These are phyloP conservation scores for Stagonosporopsis rhizophila DNA, from an alignment of 2,329 filamentous ascomycete species.

Conservation along the genomic window DNA sequence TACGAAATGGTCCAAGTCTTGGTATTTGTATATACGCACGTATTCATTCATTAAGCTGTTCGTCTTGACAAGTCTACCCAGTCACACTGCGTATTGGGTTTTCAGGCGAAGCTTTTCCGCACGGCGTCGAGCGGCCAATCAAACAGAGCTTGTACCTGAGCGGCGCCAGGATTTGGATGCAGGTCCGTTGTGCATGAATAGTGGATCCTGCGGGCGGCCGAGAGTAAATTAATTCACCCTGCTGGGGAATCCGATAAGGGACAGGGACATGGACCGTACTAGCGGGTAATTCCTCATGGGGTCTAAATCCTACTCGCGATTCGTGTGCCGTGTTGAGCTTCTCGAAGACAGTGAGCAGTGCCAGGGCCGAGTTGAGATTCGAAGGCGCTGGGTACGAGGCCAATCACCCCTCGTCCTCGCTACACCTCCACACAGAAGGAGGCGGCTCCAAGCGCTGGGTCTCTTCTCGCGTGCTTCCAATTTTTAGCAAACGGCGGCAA, in stretches of 20 bases:
- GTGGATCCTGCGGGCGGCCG: constrained; percentile 11
- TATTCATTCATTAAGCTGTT: neutral
- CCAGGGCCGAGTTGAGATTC: constrained; percentile 2
- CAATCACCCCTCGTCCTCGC: constrained; percentile 7
- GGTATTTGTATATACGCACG: neutral
- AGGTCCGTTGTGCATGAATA: constrained; percentile 15
- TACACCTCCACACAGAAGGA: constrained; percentile 4
- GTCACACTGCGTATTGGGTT: constrained; percentile 8
- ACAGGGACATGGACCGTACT: neutral
- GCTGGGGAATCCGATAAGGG: constrained; percentile 8
- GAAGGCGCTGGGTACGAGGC: neutral
- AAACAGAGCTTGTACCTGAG: constrained; percentile 13
- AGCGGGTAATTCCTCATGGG: no score
- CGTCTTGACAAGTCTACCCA: neutral
- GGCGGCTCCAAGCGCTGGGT: constrained; percentile 10
- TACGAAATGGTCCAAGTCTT: neutral
- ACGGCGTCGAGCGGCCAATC: constrained; percentile 6
- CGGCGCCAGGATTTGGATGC: constrained; percentile 16
- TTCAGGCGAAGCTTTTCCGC: constrained; percentile 14
- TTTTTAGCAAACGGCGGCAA: constrained; percentile 5
- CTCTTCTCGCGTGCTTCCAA: neutral
- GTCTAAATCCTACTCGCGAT: neutral
- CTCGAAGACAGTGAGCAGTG: neutral
- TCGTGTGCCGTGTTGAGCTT: constrained; percentile 1
- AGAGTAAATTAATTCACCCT: constrained; percentile 18